Percentiles rank a stretch among this genome's conserved stretches.
Evolutionary conservation across 441 rosid genomes (phyloP).

Genomic region (Omphalea diandra): DNA sequence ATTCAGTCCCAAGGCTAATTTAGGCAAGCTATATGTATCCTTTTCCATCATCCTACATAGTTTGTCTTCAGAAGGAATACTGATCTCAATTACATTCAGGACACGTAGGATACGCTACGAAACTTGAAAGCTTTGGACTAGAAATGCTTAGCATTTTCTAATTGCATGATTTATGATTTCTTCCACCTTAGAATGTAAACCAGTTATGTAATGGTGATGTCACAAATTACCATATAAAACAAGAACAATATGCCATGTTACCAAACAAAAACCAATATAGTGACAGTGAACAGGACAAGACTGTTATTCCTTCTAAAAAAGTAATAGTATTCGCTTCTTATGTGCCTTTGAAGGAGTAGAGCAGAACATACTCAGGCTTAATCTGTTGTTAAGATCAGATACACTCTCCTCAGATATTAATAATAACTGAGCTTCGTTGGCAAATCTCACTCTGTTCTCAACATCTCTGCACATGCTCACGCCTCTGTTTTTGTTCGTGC

Average conservation of each 20-base stretch:
- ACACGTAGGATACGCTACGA: neutral
- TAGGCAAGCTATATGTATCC: neutral
- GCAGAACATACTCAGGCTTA: conserved; percentile 51
- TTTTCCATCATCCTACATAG: too few species aligned
- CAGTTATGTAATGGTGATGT: too few species aligned
- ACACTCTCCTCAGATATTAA: conserved; percentile 83
- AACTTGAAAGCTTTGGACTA: neutral
- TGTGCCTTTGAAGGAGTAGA: neutral
- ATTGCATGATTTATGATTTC: neutral
- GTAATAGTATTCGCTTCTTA: conserved; percentile 5
- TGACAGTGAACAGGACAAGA: neutral
- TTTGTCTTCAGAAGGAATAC: neutral
- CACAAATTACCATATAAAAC: neutral
- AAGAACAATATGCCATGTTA: neutral
- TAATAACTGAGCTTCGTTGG: conserved; percentile 91
- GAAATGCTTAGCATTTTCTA: neutral
- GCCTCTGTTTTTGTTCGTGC: conserved; percentile 40
- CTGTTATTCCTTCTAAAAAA: conserved; percentile 1
- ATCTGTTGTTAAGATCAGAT: conserved; percentile 63
- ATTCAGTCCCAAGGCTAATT: neutral
- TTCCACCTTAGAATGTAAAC: neutral
- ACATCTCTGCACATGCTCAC: conserved; percentile 59
- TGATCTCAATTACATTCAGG: neutral
- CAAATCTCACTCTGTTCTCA: conserved; percentile 59
- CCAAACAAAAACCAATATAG: neutral